phyloP scores from a whole-genome alignment of 2,329 filamentous ascomycete species.

The Microsporum canis region DNA sequence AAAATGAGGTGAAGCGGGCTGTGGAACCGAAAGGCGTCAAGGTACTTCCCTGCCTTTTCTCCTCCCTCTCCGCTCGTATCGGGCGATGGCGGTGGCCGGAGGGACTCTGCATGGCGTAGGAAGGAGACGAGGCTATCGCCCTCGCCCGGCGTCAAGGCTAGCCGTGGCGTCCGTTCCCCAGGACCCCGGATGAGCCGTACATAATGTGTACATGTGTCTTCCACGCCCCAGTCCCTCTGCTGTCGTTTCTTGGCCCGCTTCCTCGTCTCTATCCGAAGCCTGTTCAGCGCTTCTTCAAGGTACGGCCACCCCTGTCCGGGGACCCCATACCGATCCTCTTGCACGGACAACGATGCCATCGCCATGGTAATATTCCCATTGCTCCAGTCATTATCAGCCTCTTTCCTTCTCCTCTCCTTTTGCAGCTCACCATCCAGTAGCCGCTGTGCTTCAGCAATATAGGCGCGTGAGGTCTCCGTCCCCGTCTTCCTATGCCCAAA shows the following conservation, averaged over 20 bases:
- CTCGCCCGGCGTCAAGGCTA: conserved; percentile 6
- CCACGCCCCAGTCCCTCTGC: conserved; percentile 4
- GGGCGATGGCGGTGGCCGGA: conserved; percentile 21
- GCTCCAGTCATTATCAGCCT: not conserved
- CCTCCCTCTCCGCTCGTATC: conserved; percentile 17
- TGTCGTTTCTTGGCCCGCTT: not conserved
- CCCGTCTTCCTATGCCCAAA: conserved; percentile 15
- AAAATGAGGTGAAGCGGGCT: conserved; percentile 29
- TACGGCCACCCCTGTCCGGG: conserved; percentile 20
- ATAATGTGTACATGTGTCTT: conserved; percentile 27
- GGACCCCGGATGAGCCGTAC: conserved; percentile 24
- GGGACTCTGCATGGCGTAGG: conserved; percentile 25
- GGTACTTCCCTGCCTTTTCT: conserved; percentile 5
- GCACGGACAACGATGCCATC: conserved; percentile 27
- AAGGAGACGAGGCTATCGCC: conserved; percentile 25
- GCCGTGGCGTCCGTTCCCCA: not conserved
- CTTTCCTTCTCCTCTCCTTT: conserved; percentile 14
- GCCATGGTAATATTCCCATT: conserved; percentile 22
- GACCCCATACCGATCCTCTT: conserved; percentile 31
- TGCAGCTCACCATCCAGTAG: conserved; percentile 21
- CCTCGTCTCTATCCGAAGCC: conserved; percentile 15
- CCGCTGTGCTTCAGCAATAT: conserved; percentile 20
- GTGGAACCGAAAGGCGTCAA: conserved; percentile 26
- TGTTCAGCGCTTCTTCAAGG: conserved; percentile 24
- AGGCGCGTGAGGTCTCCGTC: conserved; percentile 18